phyloP scores from a whole-genome alignment of 352 stramenopile species.

The Bremia lactucae region DNA sequence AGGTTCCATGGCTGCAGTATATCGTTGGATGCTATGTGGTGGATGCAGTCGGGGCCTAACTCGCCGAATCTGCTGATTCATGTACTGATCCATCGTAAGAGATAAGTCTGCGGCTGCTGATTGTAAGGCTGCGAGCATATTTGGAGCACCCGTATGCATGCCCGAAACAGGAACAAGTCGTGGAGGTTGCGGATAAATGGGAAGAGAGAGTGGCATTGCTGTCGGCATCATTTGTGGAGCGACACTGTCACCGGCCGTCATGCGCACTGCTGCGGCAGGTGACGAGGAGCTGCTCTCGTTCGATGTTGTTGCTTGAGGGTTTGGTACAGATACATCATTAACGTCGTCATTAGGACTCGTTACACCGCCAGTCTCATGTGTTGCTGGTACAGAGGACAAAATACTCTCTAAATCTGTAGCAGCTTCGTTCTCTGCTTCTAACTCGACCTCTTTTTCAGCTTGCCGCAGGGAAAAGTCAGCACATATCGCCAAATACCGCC shows the following conservation, averaged over 20 bases:
- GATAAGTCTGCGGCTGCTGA: slow-evolving; percentile 46
- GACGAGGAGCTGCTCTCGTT: slow-evolving; percentile 32
- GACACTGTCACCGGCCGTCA: slow-evolving; percentile 1
- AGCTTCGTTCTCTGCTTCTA: slow-evolving; percentile 67
- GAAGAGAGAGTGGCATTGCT: slow-evolving; percentile 24
- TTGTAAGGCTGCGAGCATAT: slow-evolving; percentile 53
- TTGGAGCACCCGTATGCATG: slow-evolving; percentile 26
- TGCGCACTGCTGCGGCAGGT: slow-evolving; percentile 6
- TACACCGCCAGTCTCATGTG: slow-evolving; percentile 48
- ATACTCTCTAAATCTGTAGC: slow-evolving; percentile 69
- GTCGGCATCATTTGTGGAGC: slow-evolving; percentile 5
- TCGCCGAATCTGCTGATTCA: slow-evolving; percentile 72
- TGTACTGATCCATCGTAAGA: slow-evolving; percentile 70
- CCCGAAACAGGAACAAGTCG: slow-evolving; percentile 26
- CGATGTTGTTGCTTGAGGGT: slow-evolving; percentile 21
- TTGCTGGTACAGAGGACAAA: slow-evolving; percentile 37
- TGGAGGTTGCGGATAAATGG: slow-evolving; percentile 25
- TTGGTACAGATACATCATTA: slow-evolving; percentile 44
- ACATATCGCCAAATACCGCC: slow-evolving; percentile 90
- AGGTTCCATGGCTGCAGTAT: slow-evolving; percentile 20
- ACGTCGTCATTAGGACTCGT: slow-evolving; percentile 49
- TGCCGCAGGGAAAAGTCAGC: slow-evolving; percentile 89
- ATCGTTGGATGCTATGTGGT: slow-evolving; percentile 29
- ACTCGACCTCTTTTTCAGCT: slow-evolving; percentile 78
- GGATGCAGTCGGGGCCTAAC: slow-evolving; percentile 56